Percentiles rank a stretch among this genome's conserved stretches.
These are phyloP conservation scores for Rubia balearica DNA, from an alignment of 305 asterid species.

Conservation along the genomic window DNA sequence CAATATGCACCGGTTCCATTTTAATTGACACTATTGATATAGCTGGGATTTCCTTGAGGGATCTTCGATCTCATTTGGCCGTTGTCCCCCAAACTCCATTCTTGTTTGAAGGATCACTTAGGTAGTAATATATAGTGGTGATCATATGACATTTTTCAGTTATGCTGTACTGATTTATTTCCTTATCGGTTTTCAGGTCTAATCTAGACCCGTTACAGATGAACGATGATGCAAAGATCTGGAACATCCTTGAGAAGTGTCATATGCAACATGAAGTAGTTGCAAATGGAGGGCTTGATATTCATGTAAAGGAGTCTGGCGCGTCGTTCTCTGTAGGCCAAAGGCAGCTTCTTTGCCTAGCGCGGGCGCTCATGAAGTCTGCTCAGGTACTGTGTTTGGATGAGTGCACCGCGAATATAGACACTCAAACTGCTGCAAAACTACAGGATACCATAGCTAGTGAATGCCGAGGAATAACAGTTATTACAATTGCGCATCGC, in stretches of 20 bases:
- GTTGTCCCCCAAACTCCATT: constrained; percentile 92
- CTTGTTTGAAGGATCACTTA: constrained; percentile 83
- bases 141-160: neutral
- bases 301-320: constrained; percentile 71
- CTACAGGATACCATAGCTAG: constrained; percentile 59
- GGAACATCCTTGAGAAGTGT: constrained; percentile 70
- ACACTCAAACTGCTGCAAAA: constrained; percentile 73
- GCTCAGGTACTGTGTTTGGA: constrained; percentile 85
- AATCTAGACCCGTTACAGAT: constrained; percentile 64
- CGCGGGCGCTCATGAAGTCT: constrained; percentile 82
- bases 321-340: constrained; percentile 87
- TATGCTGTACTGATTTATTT: neutral
- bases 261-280: constrained; percentile 76
- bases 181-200: constrained; percentile 40
- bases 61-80: constrained; percentile 70
- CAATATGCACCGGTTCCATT: constrained; percentile 51
- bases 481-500: constrained; percentile 85
- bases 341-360: constrained; percentile 91
- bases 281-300: constrained; percentile 74
- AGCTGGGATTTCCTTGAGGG: constrained; percentile 51
- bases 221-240: constrained; percentile 48
- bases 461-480: constrained; percentile 55
- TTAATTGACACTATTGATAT: constrained; percentile 60
- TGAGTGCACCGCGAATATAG: constrained; percentile 91
- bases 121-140: constrained; percentile 30